phyloP scores from a whole-genome alignment of 2,329 filamentous ascomycete species.

The Stylonectria norvegica region DNA sequence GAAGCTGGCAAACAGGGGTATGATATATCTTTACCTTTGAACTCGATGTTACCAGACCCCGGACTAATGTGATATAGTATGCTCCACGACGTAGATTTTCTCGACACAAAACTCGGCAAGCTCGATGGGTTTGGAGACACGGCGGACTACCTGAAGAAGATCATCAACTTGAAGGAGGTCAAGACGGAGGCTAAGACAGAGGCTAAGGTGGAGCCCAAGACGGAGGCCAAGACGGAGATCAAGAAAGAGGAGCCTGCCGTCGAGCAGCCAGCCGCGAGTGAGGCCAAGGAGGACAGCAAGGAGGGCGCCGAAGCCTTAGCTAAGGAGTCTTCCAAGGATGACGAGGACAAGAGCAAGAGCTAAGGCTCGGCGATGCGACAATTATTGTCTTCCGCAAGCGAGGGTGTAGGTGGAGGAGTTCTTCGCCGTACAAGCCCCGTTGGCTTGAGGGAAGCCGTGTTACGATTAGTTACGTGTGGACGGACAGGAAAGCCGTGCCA shows the following conservation, averaged over 20 bases:
- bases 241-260: slow-evolving; percentile 14
- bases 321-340: slow-evolving; percentile 1
- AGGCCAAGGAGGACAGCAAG: slow-evolving; percentile 18
- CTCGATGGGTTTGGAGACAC: slow-evolving; percentile 76
- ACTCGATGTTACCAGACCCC: neutral
- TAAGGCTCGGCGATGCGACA: too few species aligned
- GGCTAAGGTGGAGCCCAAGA: neutral
- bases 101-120: slow-evolving; percentile 67
- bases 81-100: slow-evolving; percentile 70
- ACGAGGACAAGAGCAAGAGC: too few species aligned
- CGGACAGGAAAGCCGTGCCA: too few species aligned
- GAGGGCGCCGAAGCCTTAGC: slow-evolving; percentile 7
- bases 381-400: neutral
- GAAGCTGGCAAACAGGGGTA: slow-evolving; percentile 69
- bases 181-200: slow-evolving; percentile 20
- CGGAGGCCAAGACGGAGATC: neutral
- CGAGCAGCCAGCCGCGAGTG: slow-evolving; percentile 11
- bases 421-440: neutral
- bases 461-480: too few species aligned
- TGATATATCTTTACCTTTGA: slow-evolving; percentile 33
- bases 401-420: neutral
- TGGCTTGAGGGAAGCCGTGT: neutral
- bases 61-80: slow-evolving; percentile 52
- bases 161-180: slow-evolving; percentile 59
- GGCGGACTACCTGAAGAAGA: slow-evolving; percentile 63